A percentile compares a stretch with the other conserved stretches of the same genome.
These are phyloP conservation scores for Vigna mungo DNA, from an alignment of 306 rosid species.

Conservation along the genomic window DNA sequence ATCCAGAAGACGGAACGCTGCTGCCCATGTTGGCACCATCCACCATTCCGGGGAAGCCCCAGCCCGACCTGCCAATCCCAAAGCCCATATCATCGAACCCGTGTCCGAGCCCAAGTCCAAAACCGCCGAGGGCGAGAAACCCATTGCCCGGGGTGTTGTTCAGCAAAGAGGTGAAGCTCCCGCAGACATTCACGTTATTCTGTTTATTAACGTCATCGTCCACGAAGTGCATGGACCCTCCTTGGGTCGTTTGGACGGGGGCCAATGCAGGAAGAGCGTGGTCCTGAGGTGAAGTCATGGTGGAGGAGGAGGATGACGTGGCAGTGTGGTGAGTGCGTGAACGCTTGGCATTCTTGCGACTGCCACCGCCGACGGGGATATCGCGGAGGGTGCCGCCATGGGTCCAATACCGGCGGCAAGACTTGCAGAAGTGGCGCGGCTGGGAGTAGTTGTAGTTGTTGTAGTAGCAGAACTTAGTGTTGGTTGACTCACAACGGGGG, in stretches of 20 bases:
- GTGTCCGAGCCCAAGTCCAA: slow-evolving; percentile 75
- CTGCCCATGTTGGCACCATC: slow-evolving; percentile 50
- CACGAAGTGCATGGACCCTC: slow-evolving; percentile 47
- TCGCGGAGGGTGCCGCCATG: slow-evolving; percentile 98
- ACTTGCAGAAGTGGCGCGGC: slow-evolving; percentile 96
- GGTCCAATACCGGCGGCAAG: slow-evolving; percentile 99
- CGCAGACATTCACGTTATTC: slow-evolving; percentile 46
- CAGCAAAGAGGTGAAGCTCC: slow-evolving; percentile 79
- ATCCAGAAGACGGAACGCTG: slow-evolving; percentile 42
- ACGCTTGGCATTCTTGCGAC: slow-evolving; percentile 89
- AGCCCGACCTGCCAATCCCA: slow-evolving; percentile 64
- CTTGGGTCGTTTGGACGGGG: slow-evolving; percentile 45
- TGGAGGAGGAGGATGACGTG: slow-evolving; percentile 32
- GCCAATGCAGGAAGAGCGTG: slow-evolving; percentile 47
- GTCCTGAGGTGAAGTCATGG: slow-evolving; percentile 38
- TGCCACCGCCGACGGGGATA: slow-evolving; percentile 95
- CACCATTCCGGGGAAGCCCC: slow-evolving; percentile 70
- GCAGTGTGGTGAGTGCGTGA: slow-evolving; percentile 61
- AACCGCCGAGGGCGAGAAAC: slow-evolving; percentile 79
- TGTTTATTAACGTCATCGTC: slow-evolving; percentile 59
- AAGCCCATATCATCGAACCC: slow-evolving; percentile 79
- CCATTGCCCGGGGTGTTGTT: slow-evolving; percentile 70
- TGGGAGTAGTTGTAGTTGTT: slow-evolving; percentile 98
- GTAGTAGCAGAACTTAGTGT: slow-evolving; percentile 97
- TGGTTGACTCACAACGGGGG: slow-evolving; percentile 93